Conservation (phyloP, 306 rosid species). For the Amphicarpaea edgeworthii region DNA sequence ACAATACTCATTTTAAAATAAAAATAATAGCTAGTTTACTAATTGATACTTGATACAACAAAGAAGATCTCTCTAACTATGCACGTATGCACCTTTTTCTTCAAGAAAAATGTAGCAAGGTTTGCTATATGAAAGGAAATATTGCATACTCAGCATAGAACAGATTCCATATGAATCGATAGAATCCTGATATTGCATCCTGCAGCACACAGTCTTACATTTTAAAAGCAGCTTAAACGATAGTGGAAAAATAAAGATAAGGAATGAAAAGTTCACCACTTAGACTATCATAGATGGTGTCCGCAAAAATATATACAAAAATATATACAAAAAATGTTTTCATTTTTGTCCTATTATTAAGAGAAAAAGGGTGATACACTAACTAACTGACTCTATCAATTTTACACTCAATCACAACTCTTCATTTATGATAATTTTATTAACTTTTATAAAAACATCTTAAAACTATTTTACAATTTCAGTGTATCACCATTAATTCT, state of each 20-base stretch:
- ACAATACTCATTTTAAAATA: neutral
- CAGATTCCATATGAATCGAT: slow-evolving; percentile 94
- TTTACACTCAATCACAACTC: too few relatives aligned
- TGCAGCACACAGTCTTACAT: slow-evolving; percentile 58
- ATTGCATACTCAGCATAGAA: slow-evolving; percentile 88
- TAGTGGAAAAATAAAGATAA: neutral
- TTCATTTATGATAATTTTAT: too few relatives aligned
- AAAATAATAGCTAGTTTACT: neutral
- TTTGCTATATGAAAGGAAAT: slow-evolving; percentile 82
- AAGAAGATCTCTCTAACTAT: slow-evolving; percentile 8
- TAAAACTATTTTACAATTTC: too few relatives aligned
- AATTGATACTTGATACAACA: slow-evolving; percentile 33
- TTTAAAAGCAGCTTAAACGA: slow-evolving; percentile 32
- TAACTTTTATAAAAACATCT: too few relatives aligned
- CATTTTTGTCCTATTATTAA: neutral
- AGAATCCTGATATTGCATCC: slow-evolving; percentile 87
- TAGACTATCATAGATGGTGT: neutral
- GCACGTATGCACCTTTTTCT: slow-evolving; percentile 36
- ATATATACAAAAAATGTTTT: too few relatives aligned
- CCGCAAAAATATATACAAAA: too few relatives aligned
- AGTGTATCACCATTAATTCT: too few relatives aligned
- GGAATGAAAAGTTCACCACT: neutral
- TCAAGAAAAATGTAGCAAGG: slow-evolving; percentile 1
- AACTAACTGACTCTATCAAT: too few relatives aligned
- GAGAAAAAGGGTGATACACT: too few relatives aligned